Evolutionary conservation across 345 rosid species (phyloP).

Genomic region (Rhizophora mangle): DNA sequence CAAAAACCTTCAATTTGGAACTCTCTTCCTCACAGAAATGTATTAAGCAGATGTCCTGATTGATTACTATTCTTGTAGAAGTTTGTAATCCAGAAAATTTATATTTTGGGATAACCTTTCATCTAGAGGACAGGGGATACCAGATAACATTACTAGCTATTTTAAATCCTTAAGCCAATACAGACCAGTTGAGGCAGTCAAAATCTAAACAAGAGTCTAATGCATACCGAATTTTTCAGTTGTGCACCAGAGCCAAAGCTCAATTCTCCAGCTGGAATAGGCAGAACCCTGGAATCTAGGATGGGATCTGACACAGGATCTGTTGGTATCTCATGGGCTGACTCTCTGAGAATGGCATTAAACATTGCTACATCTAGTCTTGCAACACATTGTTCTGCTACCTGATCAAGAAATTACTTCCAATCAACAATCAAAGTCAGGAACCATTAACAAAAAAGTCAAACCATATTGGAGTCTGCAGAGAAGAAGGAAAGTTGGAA

Average conservation of each 20-base stretch:
- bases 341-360: constrained; percentile 92
- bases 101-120: not conserved
- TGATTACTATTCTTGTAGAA: not conserved
- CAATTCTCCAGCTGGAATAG: constrained; percentile 89
- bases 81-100: not conserved
- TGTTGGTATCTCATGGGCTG: constrained; percentile 87
- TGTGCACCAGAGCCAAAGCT: constrained; percentile 99
- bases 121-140: not conserved
- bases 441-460: constrained; percentile 1
- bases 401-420: constrained; percentile 39
- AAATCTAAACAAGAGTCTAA: not conserved
- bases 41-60: not conserved
- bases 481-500: not conserved
- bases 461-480: not conserved
- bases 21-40: not conserved
- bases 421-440: constrained; percentile 6
- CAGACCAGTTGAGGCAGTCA: not conserved
- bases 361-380: constrained; percentile 97
- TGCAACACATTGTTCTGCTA: constrained; percentile 74
- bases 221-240: constrained; percentile 76
- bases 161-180: not conserved
- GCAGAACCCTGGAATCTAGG: constrained; percentile 77
- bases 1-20: not conserved
- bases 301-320: constrained; percentile 96
- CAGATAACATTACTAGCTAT: not conserved